Base-by-base conservation (phyloP, 768 basidiomycete species). In the Mycena kentingensis region DNA sequence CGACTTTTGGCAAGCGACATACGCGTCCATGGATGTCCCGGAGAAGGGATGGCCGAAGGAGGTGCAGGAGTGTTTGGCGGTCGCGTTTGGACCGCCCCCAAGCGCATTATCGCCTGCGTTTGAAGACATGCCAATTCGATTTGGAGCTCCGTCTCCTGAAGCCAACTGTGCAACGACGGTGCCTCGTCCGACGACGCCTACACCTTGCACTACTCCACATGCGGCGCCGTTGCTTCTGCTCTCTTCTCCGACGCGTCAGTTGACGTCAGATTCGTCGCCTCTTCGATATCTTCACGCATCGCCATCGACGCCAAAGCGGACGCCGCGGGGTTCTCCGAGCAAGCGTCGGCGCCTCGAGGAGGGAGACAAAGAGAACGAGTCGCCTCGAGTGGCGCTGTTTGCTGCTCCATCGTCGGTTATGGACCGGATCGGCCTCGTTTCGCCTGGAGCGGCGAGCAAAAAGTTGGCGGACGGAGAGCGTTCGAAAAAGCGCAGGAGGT, bases 311-410 rank as follows among this genome's bases (percentile, higher is more conserved):
- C 73, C 76, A 2, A 67, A 62, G 51, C 65, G 68, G 15, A 64
- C 66, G 12, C 51, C 60, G 46, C 55, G 49, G 18, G 58, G 66
- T 26, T 72, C 74, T 19, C 65, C 70, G 19, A 74, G 73, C 56
- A 75, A 76, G 52, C 70, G 73, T 46, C 66, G 70, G 55, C 55
- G 55, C 31, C 46, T 67, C 25, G 66, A 63, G 15, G 58, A 60
- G 6, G 63, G 62, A 1, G 68, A 85, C 65, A 88, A 89, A 68
- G 87, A 90, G 64, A 89, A 89, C 60, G 52, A 66, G 27, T 78
- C 78, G 0, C 83, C 81, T 28, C 55, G 67, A 4, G 60, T 60
- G 8, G 62, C 25, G 65, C 22, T 42, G 22, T 42, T 42, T 42
- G 21, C 70, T 41, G 50, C 71, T 1, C n/a, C n/a, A n/a, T n/a